Evolutionary conservation across 2,329 filamentous ascomycete species (phyloP).

Genomic region (Drechslerella dactyloides): DNA sequence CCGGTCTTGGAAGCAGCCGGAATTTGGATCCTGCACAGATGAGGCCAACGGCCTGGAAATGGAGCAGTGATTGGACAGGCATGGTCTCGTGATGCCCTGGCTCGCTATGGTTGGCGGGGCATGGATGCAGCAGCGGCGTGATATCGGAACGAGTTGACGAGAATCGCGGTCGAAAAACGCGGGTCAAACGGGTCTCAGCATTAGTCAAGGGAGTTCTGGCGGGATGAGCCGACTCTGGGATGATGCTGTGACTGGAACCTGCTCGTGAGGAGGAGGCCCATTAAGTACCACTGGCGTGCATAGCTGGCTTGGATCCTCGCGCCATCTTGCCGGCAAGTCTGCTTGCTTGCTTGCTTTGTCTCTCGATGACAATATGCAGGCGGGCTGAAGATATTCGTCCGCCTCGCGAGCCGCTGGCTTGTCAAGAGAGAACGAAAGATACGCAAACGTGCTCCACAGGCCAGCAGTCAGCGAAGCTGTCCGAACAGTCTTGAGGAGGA

Average conservation of each 20-base stretch:
- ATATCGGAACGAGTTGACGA: slow-evolving; percentile 33
- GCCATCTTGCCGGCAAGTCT: slow-evolving; percentile 1
- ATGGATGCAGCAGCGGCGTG: slow-evolving; percentile 25
- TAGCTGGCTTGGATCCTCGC: slow-evolving; percentile 35
- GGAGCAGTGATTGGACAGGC: slow-evolving; percentile 35
- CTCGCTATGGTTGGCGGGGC: slow-evolving; percentile 41
- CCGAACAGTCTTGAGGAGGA: not conserved
- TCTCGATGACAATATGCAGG: not conserved
- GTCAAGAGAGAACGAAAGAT: not conserved
- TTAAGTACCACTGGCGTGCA: not conserved
- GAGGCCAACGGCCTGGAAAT: slow-evolving; percentile 14
- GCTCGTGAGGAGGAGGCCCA: not conserved
- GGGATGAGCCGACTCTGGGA: not conserved
- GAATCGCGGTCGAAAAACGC: slow-evolving; percentile 6
- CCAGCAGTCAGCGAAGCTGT: no score
- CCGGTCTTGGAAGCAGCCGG: not conserved
- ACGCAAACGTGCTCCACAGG: not conserved
- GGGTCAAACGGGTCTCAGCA: not conserved
- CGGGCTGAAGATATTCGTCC: slow-evolving; percentile 19
- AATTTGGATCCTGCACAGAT: slow-evolving; percentile 1
- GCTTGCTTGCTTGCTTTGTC: not conserved
- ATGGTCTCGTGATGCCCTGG: slow-evolving; percentile 45
- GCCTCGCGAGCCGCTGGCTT: slow-evolving; percentile 1
- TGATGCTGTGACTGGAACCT: not conserved
- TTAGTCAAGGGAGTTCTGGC: not conserved